Base-by-base conservation (phyloP, 1,139 yeast species). In the Kodamaea sp. region DNA sequence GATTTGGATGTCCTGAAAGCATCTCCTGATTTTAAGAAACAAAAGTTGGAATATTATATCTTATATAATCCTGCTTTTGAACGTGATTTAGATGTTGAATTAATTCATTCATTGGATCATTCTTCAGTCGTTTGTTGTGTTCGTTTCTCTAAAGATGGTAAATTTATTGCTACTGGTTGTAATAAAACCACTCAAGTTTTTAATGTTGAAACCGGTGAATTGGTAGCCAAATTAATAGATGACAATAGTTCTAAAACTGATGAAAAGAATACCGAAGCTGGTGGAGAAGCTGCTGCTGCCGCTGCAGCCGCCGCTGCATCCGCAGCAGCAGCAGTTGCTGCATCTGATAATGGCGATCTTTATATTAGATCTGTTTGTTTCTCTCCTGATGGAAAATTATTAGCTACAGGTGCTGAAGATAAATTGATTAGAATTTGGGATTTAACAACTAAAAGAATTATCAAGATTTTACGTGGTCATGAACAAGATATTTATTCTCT, bases 331-430 rank as follows among this genome's bases (percentile, higher is more conserved):
- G 48, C 55, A 4, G 52, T 65, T 26, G 54, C 68, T n/a, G 67
- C 70, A 40, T 70, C 75, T 33, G 70, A 76, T 41, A 73, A 75
- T 46, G 81, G 95, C 33, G 97, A 92, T 62, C 73, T 92, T 57
- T 92, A 92, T 67, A 89, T 90, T 53, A 80, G 97, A 57, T 86
- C 96, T 1, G 97, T 92, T 38, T 90, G 97, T 62, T 90, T 92
- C 68, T 86, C 96, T 2, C 97, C 97, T 34, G 97, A 90, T 66
- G 97, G 97, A 40, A 87, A 88, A 64, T 85, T 79, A 54, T 76
- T 92, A 56, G 97, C 97, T 27, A 92, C 97, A 11, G 98, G 98
- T 58, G 97, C 97, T 31, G 98, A 92, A 67, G 98, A 92, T 67
- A 89, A 88, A 65, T 81, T 88, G 58, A 92, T 92, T 54, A 79